Evolutionary conservation across 352 stramenopile genomes (phyloP).

Genomic region (Phytophthora colocasiae): DNA sequence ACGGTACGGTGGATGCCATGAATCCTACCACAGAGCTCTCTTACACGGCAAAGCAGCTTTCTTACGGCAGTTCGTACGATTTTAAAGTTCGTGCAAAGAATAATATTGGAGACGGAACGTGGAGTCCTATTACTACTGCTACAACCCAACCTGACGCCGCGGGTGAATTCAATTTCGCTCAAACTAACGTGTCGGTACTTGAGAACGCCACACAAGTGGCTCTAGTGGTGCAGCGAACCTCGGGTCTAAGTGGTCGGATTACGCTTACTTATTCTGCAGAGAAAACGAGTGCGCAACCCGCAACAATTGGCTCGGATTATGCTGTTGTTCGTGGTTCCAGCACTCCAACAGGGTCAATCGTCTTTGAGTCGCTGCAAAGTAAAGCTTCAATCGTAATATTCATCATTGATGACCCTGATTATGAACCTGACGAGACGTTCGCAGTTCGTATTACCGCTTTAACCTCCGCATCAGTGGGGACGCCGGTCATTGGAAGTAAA

Average conservation of each 20-base stretch:
- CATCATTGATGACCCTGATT: slow-evolving; percentile 59
- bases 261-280: slow-evolving; percentile 36
- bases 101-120: slow-evolving; percentile 34
- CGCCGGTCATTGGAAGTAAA: slow-evolving; percentile 49
- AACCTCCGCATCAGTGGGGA: slow-evolving; percentile 10
- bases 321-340: slow-evolving; percentile 22
- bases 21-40: slow-evolving; percentile 16
- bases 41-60: slow-evolving; percentile 30
- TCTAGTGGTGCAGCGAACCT: slow-evolving; percentile 45
- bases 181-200: slow-evolving; percentile 25
- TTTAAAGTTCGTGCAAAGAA: slow-evolving; percentile 51
- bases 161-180: slow-evolving; percentile 59
- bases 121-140: slow-evolving; percentile 32
- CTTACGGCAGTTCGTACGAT: slow-evolving; percentile 46
- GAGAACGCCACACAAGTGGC: slow-evolving; percentile 51
- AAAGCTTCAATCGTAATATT: slow-evolving; percentile 36
- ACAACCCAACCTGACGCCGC: slow-evolving; percentile 59
- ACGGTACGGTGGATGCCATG: slow-evolving; percentile 4
- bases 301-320: slow-evolving; percentile 50
- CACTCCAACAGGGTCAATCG: slow-evolving; percentile 32
- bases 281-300: slow-evolving; percentile 3
- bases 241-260: slow-evolving; percentile 56
- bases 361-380: slow-evolving; percentile 43
- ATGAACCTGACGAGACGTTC: slow-evolving; percentile 56
- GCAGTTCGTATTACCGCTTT: slow-evolving; percentile 37